Evolutionary conservation across 352 stramenopile genomes (phyloP).

Genomic region (Aphanomyces cochlioides): DNA sequence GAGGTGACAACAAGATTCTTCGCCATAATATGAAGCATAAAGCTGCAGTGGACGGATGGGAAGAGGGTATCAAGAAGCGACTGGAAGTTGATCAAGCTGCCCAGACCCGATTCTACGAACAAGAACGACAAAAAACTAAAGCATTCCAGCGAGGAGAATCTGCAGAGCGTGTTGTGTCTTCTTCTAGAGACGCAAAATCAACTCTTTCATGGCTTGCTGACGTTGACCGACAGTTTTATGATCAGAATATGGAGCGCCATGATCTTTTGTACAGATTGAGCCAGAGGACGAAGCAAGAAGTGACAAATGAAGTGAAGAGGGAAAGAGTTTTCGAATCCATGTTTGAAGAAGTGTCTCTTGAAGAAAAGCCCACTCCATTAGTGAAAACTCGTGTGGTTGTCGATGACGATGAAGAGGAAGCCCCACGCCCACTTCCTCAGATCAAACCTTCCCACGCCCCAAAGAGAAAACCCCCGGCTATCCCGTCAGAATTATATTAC

Average conservation of each 20-base stretch:
- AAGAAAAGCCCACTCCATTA: not conserved
- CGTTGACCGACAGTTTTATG: not conserved
- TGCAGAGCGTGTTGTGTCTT: conserved; percentile 5
- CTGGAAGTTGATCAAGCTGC: conserved; percentile 7
- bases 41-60: conserved; percentile 13
- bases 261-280: not conserved
- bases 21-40: conserved; percentile 21
- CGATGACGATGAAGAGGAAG: not conserved
- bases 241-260: not conserved
- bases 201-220: conserved; percentile 11
- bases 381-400: not conserved
- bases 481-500: too few species aligned
- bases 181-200: not conserved
- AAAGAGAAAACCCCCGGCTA: too few species aligned
- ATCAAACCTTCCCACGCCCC: too few species aligned
- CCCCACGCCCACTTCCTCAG: not conserved
- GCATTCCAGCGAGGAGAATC: not conserved
- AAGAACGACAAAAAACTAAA: not conserved
- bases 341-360: not conserved
- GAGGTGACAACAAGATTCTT: not conserved
- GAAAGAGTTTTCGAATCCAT: not conserved
- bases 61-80: conserved; percentile 20
- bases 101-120: not conserved
- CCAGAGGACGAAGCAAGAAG: not conserved
- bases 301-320: not conserved